Evolutionary conservation across 495 filamentous ascomycete genomes (phyloP), one percentile per base, ranked within the genome.

Genomic region (Stereocaulon alpinum): DNA sequence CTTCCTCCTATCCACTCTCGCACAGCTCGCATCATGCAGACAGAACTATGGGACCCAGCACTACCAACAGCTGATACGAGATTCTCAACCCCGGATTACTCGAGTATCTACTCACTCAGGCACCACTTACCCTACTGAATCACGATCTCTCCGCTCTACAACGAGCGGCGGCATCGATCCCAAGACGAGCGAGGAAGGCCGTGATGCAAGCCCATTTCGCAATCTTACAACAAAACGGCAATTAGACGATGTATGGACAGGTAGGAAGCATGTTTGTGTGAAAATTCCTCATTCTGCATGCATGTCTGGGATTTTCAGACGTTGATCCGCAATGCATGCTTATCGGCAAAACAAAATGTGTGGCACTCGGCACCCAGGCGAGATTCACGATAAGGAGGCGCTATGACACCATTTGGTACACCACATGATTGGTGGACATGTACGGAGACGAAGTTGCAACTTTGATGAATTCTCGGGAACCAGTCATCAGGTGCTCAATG

Each of bases 321-420:
- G 15, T 50, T 50, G 47, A 50, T 50, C 47, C 47, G 47, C 47
- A 30, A 50, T 50, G 47, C 47, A 50, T 50, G 47, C 47, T 50
- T 50, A 50, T 50, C 47, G 27, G 27, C 47, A 50, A 30, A 30
- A 22, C 47, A 22, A 50, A 24, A 50, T 50, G 15, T 6, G 27
- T 32, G 18, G 24, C 3, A 6, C 29, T 48, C 45, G 18, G 24
- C 3, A 37, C 34, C 34, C 24, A 50, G 47, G 47, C 27, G 24
- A 30, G 47, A 12, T 50, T 29, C 30, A 50, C 47, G 47, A 50
- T 50, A 50, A 50, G 47, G 14, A 50, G 47, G 47, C 47, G 47
- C 47, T 29, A 50, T 50, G 5, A 3, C 24, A 30, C 30, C 47
- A 32, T 18, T n/a, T 50, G 47, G 47, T 17, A 27, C 47, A 24